Evolutionary conservation across 2,329 filamentous ascomycete species (phyloP), one percentile per base, ranked within the genome.

Genomic region (Westerdykella sp.): DNA sequence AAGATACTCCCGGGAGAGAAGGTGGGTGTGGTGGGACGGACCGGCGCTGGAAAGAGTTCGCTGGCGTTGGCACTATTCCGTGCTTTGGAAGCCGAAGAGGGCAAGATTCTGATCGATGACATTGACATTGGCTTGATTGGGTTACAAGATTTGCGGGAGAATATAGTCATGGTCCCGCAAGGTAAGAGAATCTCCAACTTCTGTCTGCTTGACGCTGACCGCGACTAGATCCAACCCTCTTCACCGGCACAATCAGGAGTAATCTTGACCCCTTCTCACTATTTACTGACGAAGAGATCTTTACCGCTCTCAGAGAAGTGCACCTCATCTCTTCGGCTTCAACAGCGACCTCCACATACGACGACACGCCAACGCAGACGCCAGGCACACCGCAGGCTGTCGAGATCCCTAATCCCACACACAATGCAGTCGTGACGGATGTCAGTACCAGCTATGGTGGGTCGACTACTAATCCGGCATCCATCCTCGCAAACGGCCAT

Each of bases 151-250:
- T 74, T 98, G 56, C 85, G 93, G 43, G 85, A 95, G 69, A 84
- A 87, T 37, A 94, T 98, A 57, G 96, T 94, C 0, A 97, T 98
- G 68, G 93, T 98, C 44, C 93, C 93, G 22, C 93, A 98, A 71
- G 65, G 65, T 67, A 54, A 57, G 59, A 36, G 25, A 23, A 7
- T 12, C 21, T 22, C 13, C 14, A 6, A 37, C 6, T 14, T 10
- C 34, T 30, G 39, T 9, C 22, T 3, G 38, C 6, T 34, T 40
- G 5, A 35, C 41, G 41, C 59, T 63, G 43, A 61, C 41, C 5
- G 18, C 7, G 34, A 13, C 7, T 25, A 68, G 93, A 98, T 62
- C 93, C 87, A 42, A 97, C 91, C 0, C 75, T 97, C 1, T 97
- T 97, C 69, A 90, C 83, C 12, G 91, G 91, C 51, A 96, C 90